These are phyloP conservation scores for Sarocladiaceae sp. DNA, from an alignment of 2,329 filamentous ascomycete genomes.

Conservation along the genomic window DNA sequence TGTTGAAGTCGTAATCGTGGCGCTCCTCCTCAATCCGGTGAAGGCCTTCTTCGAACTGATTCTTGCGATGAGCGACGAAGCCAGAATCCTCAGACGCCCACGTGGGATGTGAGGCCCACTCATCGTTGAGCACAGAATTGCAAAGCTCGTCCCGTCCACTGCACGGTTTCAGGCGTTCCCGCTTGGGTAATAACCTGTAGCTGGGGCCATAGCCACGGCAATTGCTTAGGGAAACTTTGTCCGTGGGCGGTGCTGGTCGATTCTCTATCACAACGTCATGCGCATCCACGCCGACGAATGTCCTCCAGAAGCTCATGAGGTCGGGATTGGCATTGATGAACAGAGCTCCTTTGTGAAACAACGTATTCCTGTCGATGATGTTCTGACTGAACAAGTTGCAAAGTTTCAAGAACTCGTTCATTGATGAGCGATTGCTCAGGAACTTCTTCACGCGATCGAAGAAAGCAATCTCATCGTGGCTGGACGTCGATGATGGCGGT, in stretches of 20 bases:
- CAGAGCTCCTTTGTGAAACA: conserved; percentile 75
- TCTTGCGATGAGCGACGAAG: conserved; percentile 97
- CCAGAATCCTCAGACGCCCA: conserved; percentile 98
- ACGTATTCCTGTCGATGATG: conserved; percentile 78
- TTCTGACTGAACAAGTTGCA: conserved; percentile 94
- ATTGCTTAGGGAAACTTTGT: conserved; percentile 88
- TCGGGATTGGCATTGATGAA: conserved; percentile 90
- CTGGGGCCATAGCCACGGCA: conserved; percentile 94
- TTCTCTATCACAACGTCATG: conserved; percentile 78
- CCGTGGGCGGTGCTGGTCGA: conserved; percentile 67
- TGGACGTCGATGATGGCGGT: conserved; percentile 66
- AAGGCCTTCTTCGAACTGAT: conserved; percentile 87
- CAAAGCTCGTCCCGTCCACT: conserved; percentile 94
- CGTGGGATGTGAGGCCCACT: conserved; percentile 97
- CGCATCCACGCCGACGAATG: conserved; percentile 74
- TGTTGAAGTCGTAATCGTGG: conserved; percentile 98
- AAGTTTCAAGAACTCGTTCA: conserved; percentile 95
- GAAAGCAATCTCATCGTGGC: conserved; percentile 82
- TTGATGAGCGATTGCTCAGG: conserved; percentile 84
- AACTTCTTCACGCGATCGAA: conserved; percentile 97
- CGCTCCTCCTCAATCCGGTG: conserved; percentile 97
- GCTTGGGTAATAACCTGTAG: conserved; percentile 85
- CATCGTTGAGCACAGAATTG: conserved; percentile 88
- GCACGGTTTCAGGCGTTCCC: conserved; percentile 86
- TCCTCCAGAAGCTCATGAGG: conserved; percentile 83